Percentiles rank a stretch among this genome's conserved stretches.
Evolutionary conservation across 371 early-diverging fungal genomes (phyloP).

Genomic region (Syncephalastrum racemosum): DNA sequence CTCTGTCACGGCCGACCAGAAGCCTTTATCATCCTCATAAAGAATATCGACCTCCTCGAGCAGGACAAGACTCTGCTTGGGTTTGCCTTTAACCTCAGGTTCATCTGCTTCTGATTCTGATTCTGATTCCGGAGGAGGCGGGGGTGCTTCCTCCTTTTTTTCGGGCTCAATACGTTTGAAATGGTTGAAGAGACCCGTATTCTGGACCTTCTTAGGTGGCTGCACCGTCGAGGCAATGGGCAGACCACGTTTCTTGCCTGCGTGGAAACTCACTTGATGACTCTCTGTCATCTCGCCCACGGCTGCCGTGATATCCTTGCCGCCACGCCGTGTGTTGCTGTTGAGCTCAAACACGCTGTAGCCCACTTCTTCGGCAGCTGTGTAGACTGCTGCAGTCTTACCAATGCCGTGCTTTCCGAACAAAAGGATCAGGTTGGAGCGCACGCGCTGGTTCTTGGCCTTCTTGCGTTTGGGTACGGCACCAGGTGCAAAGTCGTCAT

Average conservation of each 20-base stretch:
- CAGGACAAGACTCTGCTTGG: conserved; percentile 66
- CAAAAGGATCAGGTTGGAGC: conserved; percentile 62
- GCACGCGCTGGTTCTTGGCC: conserved; percentile 27
- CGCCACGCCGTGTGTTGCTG: conserved; percentile 64
- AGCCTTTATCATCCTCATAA: conserved; percentile 81
- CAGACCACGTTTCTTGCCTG: neutral
- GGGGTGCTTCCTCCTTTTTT: neutral
- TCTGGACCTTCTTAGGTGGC: too few species aligned
- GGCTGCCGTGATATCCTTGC: conserved; percentile 64
- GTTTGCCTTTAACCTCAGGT: neutral
- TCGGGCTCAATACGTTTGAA: conserved; percentile 8
- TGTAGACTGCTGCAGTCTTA: conserved; percentile 77
- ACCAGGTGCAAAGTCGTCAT: conserved; percentile 26
- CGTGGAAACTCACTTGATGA: conserved; percentile 54
- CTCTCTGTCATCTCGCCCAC: conserved; percentile 77
- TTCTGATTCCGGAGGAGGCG: too few species aligned
- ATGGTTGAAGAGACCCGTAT: neutral
- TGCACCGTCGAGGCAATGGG: too few species aligned
- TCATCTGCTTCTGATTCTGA: neutral
- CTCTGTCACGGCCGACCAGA: conserved; percentile 71
- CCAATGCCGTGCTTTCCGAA: conserved; percentile 75
- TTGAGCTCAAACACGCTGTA: conserved; percentile 80
- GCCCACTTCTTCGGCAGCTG: conserved; percentile 69
- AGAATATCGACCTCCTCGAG: conserved; percentile 84
- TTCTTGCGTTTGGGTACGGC: neutral